phyloP scores from a whole-genome alignment of 2,329 filamentous ascomycete species.

The Pestalotiopsis fici region DNA sequence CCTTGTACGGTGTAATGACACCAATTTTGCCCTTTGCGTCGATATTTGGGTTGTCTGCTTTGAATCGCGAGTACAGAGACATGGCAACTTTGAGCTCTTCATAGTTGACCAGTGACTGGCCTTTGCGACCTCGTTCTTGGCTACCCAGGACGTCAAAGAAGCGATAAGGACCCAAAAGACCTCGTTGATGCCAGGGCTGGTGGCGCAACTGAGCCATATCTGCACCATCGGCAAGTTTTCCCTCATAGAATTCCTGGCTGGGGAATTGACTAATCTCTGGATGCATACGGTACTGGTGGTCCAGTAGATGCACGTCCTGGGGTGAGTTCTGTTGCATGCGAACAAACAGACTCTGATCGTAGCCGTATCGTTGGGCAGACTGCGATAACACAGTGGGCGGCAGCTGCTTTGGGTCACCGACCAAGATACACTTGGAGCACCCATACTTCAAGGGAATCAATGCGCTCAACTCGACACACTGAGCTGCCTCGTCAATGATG shows the following conservation, averaged over 20 bases:
- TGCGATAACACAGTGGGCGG: conserved; percentile 95
- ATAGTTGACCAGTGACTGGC: conserved; percentile 87
- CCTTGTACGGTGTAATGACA: conserved; percentile 98
- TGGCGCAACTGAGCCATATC: conserved; percentile 77
- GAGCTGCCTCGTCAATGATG: conserved; percentile 95
- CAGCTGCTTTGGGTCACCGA: conserved; percentile 96
- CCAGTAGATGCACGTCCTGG: conserved; percentile 87
- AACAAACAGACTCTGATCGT: conserved; percentile 97
- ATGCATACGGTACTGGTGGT: conserved; percentile 99
- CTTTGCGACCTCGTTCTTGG: conserved; percentile 77
- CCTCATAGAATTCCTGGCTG: conserved; percentile 89
- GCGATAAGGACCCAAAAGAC: conserved; percentile 84
- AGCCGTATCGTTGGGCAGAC: conserved; percentile 87
- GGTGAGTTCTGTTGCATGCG: conserved; percentile 95
- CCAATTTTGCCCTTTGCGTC: conserved; percentile 85
- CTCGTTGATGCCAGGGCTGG: conserved; percentile 83
- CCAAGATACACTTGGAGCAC: conserved; percentile 93
- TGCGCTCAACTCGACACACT: conserved; percentile 96
- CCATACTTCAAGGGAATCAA: conserved; percentile 97
- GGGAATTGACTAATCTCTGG: conserved; percentile 93
- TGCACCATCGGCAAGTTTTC: conserved; percentile 79
- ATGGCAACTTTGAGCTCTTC: conserved; percentile 86
- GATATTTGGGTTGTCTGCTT: conserved; percentile 66
- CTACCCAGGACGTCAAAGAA: conserved; percentile 96
- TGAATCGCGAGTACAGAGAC: conserved; percentile 79